Conservation (phyloP, 1,284 basidiomycete species). For the Pseudozyma tsukubaensis region DNA sequence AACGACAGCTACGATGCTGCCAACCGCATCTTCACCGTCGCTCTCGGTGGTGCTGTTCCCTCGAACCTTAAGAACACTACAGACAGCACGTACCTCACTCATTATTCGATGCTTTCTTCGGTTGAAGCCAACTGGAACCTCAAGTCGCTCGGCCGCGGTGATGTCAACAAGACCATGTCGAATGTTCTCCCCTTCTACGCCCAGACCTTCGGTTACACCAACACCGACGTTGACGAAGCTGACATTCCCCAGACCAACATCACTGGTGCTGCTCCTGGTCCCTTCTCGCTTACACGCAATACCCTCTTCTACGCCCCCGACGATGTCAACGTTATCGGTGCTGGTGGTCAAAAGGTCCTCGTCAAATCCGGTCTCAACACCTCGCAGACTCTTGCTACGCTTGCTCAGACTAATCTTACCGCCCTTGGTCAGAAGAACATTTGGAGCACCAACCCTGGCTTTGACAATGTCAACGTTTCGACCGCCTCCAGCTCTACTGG, state of each 20-base stretch:
- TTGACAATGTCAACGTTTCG: conserved; percentile 43
- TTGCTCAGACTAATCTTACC: conserved; percentile 50
- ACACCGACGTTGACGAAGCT: conserved; percentile 37
- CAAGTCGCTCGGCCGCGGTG: conserved; percentile 52
- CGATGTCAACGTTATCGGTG: conserved; percentile 59
- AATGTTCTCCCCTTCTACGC: conserved; percentile 74
- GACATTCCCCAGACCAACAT: conserved; percentile 66
- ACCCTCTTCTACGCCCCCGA: conserved; percentile 66
- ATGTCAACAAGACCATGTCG: conserved; percentile 67
- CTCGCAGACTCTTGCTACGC: conserved; percentile 45
- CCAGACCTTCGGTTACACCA: conserved; percentile 66
- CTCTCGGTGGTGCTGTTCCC: conserved; percentile 53
- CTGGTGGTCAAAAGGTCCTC: conserved; percentile 63
- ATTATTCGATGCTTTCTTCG: conserved; percentile 76
- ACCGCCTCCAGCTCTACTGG: conserved; percentile 6
- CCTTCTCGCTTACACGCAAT: conserved; percentile 54
- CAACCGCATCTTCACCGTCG: conserved; percentile 62
- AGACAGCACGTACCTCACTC: conserved; percentile 70
- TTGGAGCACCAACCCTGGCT: conserved; percentile 45
- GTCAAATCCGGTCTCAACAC: conserved; percentile 53
- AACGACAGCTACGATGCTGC: conserved; percentile 71
- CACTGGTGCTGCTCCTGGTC: conserved; percentile 66
- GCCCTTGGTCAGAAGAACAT: conserved; percentile 63
- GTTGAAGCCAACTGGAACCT: conserved; percentile 75
- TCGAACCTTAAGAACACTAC: conserved; percentile 40